phyloP scores from a whole-genome alignment of 352 stramenopile genomes.

The Globisporangium emineosum region DNA sequence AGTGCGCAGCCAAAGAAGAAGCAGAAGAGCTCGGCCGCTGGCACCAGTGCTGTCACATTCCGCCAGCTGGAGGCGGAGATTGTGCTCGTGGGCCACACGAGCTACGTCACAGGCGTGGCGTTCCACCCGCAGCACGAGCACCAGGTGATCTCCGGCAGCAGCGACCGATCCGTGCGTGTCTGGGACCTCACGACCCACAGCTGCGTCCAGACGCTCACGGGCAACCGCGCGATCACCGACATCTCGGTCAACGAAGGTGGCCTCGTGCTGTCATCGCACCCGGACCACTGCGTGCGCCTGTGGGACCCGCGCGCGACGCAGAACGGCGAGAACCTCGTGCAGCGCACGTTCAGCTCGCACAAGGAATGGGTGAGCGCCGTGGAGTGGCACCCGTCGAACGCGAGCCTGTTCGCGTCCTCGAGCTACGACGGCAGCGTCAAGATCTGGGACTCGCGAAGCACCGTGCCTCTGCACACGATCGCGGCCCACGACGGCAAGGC shows the following conservation, averaged over 20 bases:
- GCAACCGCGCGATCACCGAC: constrained; percentile 71
- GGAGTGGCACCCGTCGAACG: constrained; percentile 54
- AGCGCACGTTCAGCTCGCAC: constrained; percentile 82
- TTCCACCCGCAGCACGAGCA: constrained; percentile 60
- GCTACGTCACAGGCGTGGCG: constrained; percentile 66
- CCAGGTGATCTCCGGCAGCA: constrained; percentile 57
- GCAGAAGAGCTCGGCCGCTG: constrained; percentile 34
- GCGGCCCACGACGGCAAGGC: constrained; percentile 72
- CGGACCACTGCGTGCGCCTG: constrained; percentile 77
- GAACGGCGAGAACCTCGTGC: constrained; percentile 65
- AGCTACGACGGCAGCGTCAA: constrained; percentile 80
- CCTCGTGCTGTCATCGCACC: constrained; percentile 73
- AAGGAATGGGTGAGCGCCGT: constrained; percentile 83
- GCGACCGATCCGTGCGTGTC: constrained; percentile 70
- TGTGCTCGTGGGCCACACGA: constrained; percentile 77
- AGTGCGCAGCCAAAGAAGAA: constrained; percentile 64
- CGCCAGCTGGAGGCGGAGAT: constrained; percentile 70
- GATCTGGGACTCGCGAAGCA: constrained; percentile 75
- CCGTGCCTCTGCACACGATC: constrained; percentile 76
- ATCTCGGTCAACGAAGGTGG: constrained; percentile 63
- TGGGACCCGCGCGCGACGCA: constrained; percentile 76
- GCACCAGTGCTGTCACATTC: constrained; percentile 44
- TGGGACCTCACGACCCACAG: constrained; percentile 78
- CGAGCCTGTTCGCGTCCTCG: constrained; percentile 68
- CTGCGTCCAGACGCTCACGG: constrained; percentile 68